Conservation (phyloP, 1,139 yeast species). For the Wickerhamomyces sp. region DNA sequence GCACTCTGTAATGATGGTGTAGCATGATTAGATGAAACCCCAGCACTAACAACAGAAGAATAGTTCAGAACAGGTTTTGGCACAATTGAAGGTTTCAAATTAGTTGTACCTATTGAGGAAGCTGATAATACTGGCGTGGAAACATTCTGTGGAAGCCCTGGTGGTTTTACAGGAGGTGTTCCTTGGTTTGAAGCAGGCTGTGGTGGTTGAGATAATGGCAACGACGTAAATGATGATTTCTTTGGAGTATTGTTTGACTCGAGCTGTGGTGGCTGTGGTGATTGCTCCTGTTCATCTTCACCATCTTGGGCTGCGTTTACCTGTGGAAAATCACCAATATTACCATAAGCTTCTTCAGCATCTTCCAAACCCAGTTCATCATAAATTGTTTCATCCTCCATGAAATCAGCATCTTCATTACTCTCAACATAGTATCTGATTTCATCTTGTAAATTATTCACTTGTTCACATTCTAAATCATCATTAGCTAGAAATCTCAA, state of each 20-base stretch:
- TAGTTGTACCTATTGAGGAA: slow-evolving; percentile 16
- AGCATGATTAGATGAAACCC: slow-evolving; percentile 12
- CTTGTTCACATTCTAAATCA: slow-evolving; percentile 73
- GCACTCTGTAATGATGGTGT: slow-evolving; percentile 22
- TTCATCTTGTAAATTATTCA: slow-evolving; percentile 82
- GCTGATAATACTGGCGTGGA: slow-evolving; percentile 12
- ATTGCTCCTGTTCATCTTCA: slow-evolving; percentile 13
- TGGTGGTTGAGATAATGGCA: slow-evolving; percentile 7
- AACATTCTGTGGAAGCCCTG: background rate
- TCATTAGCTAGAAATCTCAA: slow-evolving; percentile 80
- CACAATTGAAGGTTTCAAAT: slow-evolving; percentile 23
- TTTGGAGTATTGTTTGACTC: slow-evolving; percentile 14
- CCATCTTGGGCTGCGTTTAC: slow-evolving; percentile 29
- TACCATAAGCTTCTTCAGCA: slow-evolving; percentile 51
- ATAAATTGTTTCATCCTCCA: slow-evolving; percentile 91
- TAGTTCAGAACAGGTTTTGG: slow-evolving; percentile 62
- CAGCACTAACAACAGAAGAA: slow-evolving; percentile 64
- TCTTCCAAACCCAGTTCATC: slow-evolving; percentile 81
- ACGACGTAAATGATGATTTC: slow-evolving; percentile 15
- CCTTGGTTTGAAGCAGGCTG: slow-evolving; percentile 3
- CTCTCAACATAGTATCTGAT: slow-evolving; percentile 92
- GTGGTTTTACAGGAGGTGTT: slow-evolving; percentile 5
- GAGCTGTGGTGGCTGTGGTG: background rate
- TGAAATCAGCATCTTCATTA: slow-evolving; percentile 92
- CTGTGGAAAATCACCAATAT: slow-evolving; percentile 43